phyloP scores from a whole-genome alignment of 257 asterid genomes.

The Paulownia fortunei region DNA sequence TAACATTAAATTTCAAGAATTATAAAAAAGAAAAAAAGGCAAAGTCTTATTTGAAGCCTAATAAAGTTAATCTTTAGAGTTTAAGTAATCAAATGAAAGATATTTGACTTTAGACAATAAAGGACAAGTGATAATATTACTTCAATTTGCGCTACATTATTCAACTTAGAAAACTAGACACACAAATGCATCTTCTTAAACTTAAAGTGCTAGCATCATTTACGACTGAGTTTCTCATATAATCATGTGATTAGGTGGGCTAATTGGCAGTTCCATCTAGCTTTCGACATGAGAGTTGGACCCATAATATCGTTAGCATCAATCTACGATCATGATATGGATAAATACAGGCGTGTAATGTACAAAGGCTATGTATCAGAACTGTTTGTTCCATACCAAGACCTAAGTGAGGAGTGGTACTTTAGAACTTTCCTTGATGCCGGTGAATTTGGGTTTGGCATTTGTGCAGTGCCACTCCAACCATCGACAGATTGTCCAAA shows the following conservation, averaged over 20 bases:
- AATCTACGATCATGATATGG: constrained; percentile 45
- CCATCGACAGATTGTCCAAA: constrained; percentile 52
- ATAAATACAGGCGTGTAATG: constrained; percentile 44
- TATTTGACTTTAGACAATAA: too few relatives aligned
- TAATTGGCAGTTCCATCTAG: constrained; percentile 56
- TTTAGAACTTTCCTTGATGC: constrained; percentile 46
- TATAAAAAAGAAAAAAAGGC: too few relatives aligned
- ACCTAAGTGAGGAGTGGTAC: constrained; percentile 55
- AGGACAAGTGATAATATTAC: too few relatives aligned
- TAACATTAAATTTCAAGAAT: too few relatives aligned
- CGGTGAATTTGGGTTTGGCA: constrained; percentile 58
- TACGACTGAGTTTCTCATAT: not conserved
- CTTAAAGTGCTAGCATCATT: not conserved
- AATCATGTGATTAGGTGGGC: constrained; percentile 48
- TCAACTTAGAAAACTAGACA: too few relatives aligned
- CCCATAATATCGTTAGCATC: constrained; percentile 56
- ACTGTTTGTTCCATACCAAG: constrained; percentile 65
- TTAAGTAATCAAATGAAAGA: too few relatives aligned
- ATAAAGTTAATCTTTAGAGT: too few relatives aligned
- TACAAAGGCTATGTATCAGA: constrained; percentile 60
- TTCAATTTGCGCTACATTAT: too few relatives aligned
- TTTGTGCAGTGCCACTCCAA: constrained; percentile 43
- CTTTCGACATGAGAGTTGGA: constrained; percentile 62
- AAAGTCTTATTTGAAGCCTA: too few relatives aligned
- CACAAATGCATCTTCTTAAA: too few relatives aligned